These are phyloP conservation scores for Pyrenula massariospora DNA, from an alignment of 495 filamentous ascomycete genomes.

Conservation along the genomic window DNA sequence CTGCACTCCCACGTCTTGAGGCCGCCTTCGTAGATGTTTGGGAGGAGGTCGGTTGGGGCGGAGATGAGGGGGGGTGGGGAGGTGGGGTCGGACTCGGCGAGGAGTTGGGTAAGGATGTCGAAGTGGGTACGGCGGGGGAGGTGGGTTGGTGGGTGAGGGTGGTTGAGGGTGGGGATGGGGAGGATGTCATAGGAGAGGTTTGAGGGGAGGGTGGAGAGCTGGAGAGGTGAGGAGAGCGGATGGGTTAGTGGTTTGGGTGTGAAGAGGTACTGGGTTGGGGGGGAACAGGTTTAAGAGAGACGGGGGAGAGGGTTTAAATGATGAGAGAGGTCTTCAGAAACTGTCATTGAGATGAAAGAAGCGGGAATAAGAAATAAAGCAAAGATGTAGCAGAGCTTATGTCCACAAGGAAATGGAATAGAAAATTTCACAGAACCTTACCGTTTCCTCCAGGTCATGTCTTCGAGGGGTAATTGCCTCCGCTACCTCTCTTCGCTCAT, in stretches of 20 bases:
- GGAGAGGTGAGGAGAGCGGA: conserved; percentile 9
- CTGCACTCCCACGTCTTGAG: conserved; percentile 99
- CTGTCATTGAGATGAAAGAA: too few relatives aligned
- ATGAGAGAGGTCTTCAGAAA: too few relatives aligned
- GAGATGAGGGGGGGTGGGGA: background rate
- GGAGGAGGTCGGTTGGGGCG: conserved; percentile 52
- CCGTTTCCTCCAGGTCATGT: too few relatives aligned
- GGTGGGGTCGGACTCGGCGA: conserved; percentile 63
- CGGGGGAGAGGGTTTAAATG: too few relatives aligned
- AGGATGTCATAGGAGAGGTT: conserved; percentile 65
- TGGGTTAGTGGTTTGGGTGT: background rate
- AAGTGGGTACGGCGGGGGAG: conserved; percentile 83
- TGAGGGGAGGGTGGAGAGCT: conserved; percentile 62
- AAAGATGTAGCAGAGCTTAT: too few relatives aligned
- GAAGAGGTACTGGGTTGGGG: too few relatives aligned
- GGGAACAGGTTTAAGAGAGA: too few relatives aligned
- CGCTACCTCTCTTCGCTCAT: too few relatives aligned
- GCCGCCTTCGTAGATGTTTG: conserved; percentile 92
- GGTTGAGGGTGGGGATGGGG: conserved; percentile 25
- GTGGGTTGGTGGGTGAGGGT: conserved; percentile 20
- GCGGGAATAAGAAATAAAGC: too few relatives aligned
- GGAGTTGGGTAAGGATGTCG: conserved; percentile 86
- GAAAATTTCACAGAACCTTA: too few relatives aligned
- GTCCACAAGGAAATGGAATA: too few relatives aligned
- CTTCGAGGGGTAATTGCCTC: too few relatives aligned